Evolutionary conservation across 345 rosid genomes (phyloP), one percentile per base, ranked within the genome.

Genomic region (Kandelia obovata): DNA sequence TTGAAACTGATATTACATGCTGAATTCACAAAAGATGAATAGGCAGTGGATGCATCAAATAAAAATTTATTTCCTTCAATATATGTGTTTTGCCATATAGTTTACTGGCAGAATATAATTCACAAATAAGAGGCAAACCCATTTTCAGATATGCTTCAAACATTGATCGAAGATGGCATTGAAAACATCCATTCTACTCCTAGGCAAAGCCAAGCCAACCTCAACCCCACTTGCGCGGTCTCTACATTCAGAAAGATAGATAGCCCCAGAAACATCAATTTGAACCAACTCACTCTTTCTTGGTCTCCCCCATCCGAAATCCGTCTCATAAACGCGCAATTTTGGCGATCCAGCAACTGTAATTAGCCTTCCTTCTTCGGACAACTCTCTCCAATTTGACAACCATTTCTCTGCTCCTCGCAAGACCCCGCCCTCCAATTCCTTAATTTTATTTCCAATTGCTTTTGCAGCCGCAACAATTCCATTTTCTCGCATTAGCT

Each of bases 231-330:
- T 77, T 2, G 37, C 70, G 23, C 68, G 83, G 34, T 79, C 73
- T 64, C 73, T 57, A 2, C 76, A 53, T 49, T 77, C 79, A 0
- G 26, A 55, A 8, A 80, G 3, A 9, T 68, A 58, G 15, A 85
- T 32, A 0, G 73, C 58, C 1, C 67, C 66, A 1, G 27, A 32
- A 4, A n/a, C 55, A 53, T 83, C 82, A 1, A 79, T 67, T 1
- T 82, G 79, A 35, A 69, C 77, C 20, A 66, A 21, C 64, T 73
- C 77, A 15, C 60, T 64, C 70, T 75, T 84, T 39, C 11, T 73
- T 0, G 79, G 82, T 67, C 64, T 81, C 0, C 88, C 88, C 88
- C 85, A 81, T 6, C 81, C 83, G 23, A 84, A 84, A 69, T 84
- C 81, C 3, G 69, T 53, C 1, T 70, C 82, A 5, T 79, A 84